A percentile compares a stretch with the other conserved stretches of the same genome.
These are phyloP conservation scores for Parathielavia hyrcaniae DNA, from an alignment of 495 filamentous ascomycete genomes.

Conservation along the genomic window DNA sequence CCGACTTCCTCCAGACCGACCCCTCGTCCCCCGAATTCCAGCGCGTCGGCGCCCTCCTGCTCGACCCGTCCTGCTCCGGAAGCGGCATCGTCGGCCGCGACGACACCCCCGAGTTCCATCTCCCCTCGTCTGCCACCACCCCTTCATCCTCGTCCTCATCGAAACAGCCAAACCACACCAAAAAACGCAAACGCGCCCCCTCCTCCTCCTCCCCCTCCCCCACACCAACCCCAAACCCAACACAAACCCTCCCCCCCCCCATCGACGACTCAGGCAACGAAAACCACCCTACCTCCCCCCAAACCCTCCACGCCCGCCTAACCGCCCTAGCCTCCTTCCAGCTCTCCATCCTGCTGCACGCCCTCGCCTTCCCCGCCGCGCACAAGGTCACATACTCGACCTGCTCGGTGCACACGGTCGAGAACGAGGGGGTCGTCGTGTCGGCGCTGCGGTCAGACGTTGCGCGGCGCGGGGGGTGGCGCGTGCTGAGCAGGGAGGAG, in stretches of 20 bases:
- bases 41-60: constrained; percentile 64
- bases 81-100: constrained; percentile 89
- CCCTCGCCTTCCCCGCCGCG: constrained; percentile 74
- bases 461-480: constrained; percentile 67
- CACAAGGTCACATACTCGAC: constrained; percentile 81
- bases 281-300: constrained; percentile 38
- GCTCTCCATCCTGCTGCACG: constrained; percentile 68
- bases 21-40: constrained; percentile 48
- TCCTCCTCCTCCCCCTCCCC: too few relatives aligned
- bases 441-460: constrained; percentile 58
- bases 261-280: constrained; percentile 48
- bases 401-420: constrained; percentile 76
- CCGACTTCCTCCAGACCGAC: constrained; percentile 74
- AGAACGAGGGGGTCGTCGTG: constrained; percentile 82
- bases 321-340: constrained; percentile 70
- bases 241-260: constrained; percentile 15
- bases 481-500: constrained; percentile 59
- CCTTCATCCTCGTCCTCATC: background rate
- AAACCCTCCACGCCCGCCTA: constrained; percentile 52
- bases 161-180: background rate
- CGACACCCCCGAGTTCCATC: constrained; percentile 57
- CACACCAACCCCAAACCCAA: constrained; percentile 14
- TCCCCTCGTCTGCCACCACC: constrained; percentile 29
- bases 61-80: constrained; percentile 92
- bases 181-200: background rate